These are phyloP conservation scores for Dacryopinax spathularia DNA, from an alignment of 768 basidiomycete genomes.

Conservation along the genomic window DNA sequence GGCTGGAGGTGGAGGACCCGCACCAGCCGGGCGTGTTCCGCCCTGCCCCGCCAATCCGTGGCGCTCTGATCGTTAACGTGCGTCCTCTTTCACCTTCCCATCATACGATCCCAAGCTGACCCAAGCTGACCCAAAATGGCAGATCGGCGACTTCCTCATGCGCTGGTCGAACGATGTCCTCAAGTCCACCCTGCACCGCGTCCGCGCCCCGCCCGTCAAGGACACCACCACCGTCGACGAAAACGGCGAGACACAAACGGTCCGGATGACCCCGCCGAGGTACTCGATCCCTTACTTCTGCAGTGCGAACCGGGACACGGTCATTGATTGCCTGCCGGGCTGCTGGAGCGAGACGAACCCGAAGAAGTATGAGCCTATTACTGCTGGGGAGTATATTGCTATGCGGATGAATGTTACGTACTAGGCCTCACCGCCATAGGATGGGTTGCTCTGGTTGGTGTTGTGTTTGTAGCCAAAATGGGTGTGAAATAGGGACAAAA, in stretches of 20 bases:
- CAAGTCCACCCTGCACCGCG: slow-evolving; percentile 36
- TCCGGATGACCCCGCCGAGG: slow-evolving; percentile 34
- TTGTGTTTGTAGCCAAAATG: background rate
- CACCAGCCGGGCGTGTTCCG: slow-evolving; percentile 28
- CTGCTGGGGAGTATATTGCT: slow-evolving; percentile 28
- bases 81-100: background rate
- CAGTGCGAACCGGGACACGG: slow-evolving; percentile 22
- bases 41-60: slow-evolving; percentile 27
- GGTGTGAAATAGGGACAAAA: too few species aligned
- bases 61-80: slow-evolving; percentile 36
- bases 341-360: slow-evolving; percentile 34
- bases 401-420: slow-evolving; percentile 3
- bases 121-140: background rate
- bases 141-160: slow-evolving; percentile 36
- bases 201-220: slow-evolving; percentile 29
- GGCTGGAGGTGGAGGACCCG: slow-evolving; percentile 48
- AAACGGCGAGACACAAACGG: background rate
- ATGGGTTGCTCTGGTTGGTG: too few species aligned
- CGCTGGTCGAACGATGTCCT: slow-evolving; percentile 28
- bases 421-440: too few species aligned
- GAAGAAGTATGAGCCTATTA: slow-evolving; percentile 37
- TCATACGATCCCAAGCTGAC: too few species aligned
- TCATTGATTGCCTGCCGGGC: slow-evolving; percentile 40
- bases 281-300: slow-evolving; percentile 45
- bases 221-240: slow-evolving; percentile 6